phyloP scores from a whole-genome alignment of 2,329 filamentous ascomycete genomes.

The Cercospora berteroae region DNA sequence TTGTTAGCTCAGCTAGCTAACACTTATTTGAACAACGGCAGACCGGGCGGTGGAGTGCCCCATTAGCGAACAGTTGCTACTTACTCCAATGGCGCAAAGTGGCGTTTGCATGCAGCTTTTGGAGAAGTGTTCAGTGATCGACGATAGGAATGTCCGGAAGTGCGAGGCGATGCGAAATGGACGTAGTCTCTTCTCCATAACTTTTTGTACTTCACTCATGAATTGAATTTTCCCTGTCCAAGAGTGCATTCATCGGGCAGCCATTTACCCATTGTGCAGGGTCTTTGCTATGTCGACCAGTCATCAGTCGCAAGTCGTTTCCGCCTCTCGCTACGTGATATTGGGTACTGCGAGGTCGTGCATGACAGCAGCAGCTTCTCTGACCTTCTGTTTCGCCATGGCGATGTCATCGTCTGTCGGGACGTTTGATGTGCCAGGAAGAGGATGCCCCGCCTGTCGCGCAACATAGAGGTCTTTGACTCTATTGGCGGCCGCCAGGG shows the following conservation, averaged over 20 bases:
- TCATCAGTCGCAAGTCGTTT: neutral
- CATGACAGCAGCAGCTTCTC: slow-evolving; percentile 30
- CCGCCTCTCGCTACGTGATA: neutral
- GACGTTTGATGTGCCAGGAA: slow-evolving; percentile 17
- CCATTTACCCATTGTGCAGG: neutral
- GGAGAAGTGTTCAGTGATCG: neutral
- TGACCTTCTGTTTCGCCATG: slow-evolving; percentile 27
- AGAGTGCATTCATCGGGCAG: neutral
- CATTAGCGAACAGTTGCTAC: slow-evolving; percentile 13
- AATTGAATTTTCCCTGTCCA: neutral
- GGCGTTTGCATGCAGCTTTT: neutral
- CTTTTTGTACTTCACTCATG: neutral
- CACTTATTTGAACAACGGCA: slow-evolving; percentile 30
- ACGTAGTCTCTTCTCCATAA: neutral
- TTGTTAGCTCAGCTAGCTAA: slow-evolving; percentile 32
- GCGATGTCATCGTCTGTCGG: slow-evolving; percentile 28
- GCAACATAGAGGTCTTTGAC: slow-evolving; percentile 30
- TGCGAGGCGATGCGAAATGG: neutral
- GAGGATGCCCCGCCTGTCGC: slow-evolving; percentile 21
- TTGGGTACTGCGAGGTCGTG: slow-evolving; percentile 15
- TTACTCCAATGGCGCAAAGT: slow-evolving; percentile 4
- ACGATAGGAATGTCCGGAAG: neutral
- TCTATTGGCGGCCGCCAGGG: slow-evolving; percentile 25
- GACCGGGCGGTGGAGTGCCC: slow-evolving; percentile 14
- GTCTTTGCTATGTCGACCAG: neutral